Evolutionary conservation across 371 early-diverging fungal species (phyloP).

Genomic region (Apophysomyces variabilis): DNA sequence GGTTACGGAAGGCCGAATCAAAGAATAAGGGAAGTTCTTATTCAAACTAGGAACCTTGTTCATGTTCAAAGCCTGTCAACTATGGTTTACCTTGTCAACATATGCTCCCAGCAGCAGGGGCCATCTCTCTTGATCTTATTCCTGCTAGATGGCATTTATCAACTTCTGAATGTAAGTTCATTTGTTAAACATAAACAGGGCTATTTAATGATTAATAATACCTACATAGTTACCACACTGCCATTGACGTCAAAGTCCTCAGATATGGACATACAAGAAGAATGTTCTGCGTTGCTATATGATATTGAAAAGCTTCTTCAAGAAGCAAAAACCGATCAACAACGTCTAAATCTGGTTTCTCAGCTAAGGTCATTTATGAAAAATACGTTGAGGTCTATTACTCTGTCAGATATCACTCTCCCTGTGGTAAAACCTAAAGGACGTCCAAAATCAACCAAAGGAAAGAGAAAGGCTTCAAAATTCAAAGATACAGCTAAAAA

Average conservation of each 20-base stretch:
- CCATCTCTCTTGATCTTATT: background rate
- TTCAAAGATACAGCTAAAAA: background rate
- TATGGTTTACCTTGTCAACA: slow-evolving; percentile 2
- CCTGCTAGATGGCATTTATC: slow-evolving; percentile 1
- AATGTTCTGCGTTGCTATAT: background rate
- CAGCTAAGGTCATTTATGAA: background rate
- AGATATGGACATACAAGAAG: background rate
- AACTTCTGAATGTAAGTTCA: background rate
- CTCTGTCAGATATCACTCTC: background rate
- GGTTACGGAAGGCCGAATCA: background rate
- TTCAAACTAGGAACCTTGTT: background rate
- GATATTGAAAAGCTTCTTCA: background rate
- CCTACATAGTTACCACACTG: background rate
- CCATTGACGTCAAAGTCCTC: background rate
- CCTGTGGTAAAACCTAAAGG: background rate
- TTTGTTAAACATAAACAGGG: background rate
- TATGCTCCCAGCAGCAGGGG: background rate
- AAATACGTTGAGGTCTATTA: background rate
- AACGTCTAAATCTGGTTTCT: background rate
- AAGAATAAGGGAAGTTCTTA: background rate
- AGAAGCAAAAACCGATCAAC: slow-evolving; percentile 2
- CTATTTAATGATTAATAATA: background rate
- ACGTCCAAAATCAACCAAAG: background rate
- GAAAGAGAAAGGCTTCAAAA: background rate
- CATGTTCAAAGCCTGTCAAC: background rate